These are phyloP conservation scores for Penicillium digitatum DNA, from an alignment of 2,329 filamentous ascomycete species.

Conservation along the genomic window DNA sequence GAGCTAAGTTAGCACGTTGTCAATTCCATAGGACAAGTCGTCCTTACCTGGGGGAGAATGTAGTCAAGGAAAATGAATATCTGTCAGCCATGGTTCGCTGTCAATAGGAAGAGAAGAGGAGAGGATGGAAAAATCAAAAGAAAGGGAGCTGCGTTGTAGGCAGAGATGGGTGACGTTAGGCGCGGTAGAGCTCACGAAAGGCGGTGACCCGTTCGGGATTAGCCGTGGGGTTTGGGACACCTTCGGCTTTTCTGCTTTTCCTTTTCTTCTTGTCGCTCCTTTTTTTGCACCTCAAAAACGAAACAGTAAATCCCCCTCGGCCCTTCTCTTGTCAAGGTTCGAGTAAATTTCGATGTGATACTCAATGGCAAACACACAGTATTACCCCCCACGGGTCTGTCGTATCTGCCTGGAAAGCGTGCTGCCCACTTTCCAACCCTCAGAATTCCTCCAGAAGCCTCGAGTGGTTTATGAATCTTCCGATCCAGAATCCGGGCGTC, in stretches of 20 bases:
- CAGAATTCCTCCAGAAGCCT: conserved; percentile 55
- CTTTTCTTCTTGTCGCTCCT: conserved; percentile 1
- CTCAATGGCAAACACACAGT: conserved; percentile 34
- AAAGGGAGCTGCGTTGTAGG: conserved; percentile 23
- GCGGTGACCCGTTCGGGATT: conserved; percentile 21
- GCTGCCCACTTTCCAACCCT: conserved; percentile 56
- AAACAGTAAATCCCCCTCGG: conserved; percentile 14
- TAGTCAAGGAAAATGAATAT: conserved; percentile 99
- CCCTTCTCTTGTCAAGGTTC: neutral
- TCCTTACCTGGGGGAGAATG: conserved; percentile 86
- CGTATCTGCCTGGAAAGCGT: conserved; percentile 82
- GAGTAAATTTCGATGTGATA: conserved; percentile 6
- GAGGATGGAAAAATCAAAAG: conserved; percentile 14
- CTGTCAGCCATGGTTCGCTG: conserved; percentile 75
- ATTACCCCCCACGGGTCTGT: conserved; percentile 71
- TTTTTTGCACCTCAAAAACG: conserved; percentile 13
- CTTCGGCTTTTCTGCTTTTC: conserved; percentile 16
- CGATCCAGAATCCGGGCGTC: conserved; percentile 67
- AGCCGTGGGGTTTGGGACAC: conserved; percentile 8
- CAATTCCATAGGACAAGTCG: conserved; percentile 16
- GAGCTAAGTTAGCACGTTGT: conserved; percentile 43
- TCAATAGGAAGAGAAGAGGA: conserved; percentile 14
- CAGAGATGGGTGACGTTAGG: conserved; percentile 32
- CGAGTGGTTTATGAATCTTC: conserved; percentile 69
- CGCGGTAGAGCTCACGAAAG: conserved; percentile 24